Evolutionary conservation across 768 basidiomycete species (phyloP).

Genomic region (Leccinellum rugosiceps): DNA sequence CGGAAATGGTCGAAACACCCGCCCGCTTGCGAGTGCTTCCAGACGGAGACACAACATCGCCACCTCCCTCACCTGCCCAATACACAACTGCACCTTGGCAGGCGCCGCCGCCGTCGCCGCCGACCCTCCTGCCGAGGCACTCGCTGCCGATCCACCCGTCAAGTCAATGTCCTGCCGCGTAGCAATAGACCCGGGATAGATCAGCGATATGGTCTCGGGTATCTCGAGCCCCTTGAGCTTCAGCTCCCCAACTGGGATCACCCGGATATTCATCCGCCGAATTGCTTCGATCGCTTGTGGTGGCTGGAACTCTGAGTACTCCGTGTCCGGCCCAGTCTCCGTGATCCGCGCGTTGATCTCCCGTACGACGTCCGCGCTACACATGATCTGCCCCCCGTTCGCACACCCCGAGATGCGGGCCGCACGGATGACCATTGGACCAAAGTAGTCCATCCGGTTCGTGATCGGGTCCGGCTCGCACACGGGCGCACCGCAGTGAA

Average conservation of each 20-base stretch:
- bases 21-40: slow-evolving; percentile 67
- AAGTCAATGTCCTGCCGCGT: slow-evolving; percentile 64
- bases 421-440: slow-evolving; percentile 92
- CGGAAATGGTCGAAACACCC: slow-evolving; percentile 51
- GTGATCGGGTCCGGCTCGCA: slow-evolving; percentile 92
- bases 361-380: slow-evolving; percentile 80
- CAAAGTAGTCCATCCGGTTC: slow-evolving; percentile 96
- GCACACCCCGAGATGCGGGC: slow-evolving; percentile 81
- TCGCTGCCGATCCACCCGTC: slow-evolving; percentile 18
- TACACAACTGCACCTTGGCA: slow-evolving; percentile 57
- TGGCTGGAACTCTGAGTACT: slow-evolving; percentile 56
- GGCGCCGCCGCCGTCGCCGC: slow-evolving; percentile 4
- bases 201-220: slow-evolving; percentile 79
- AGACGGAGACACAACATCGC: slow-evolving; percentile 72
- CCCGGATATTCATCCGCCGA: slow-evolving; percentile 61
- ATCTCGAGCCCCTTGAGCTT: slow-evolving; percentile 94
- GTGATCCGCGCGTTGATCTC: slow-evolving; percentile 68
- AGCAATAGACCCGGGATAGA: slow-evolving; percentile 75
- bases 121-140: slow-evolving; percentile 5
- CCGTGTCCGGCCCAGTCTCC: slow-evolving; percentile 54
- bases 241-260: slow-evolving; percentile 80
- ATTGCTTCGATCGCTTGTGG: slow-evolving; percentile 70
- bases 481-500: slow-evolving; percentile 87
- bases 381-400: slow-evolving; percentile 91
- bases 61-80: slow-evolving; percentile 73